Evolutionary conservation across 257 asterid genomes (phyloP).

Genomic region (Voacanga thouarsii): DNA sequence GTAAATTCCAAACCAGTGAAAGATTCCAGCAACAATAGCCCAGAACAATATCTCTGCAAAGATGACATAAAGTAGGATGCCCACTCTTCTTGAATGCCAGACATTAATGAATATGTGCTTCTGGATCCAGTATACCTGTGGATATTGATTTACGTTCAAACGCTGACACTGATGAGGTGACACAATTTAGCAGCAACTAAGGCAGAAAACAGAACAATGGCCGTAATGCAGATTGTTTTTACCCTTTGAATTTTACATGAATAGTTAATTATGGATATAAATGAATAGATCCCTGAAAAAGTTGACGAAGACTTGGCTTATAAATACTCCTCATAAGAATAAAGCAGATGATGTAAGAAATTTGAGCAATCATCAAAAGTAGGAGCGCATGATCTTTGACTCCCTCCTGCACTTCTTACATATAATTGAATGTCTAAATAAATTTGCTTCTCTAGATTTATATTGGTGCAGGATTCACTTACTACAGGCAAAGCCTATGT

Average conservation of each 20-base stretch:
- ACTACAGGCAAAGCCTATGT: neutral
- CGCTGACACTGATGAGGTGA: neutral
- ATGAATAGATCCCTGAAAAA: too few species aligned
- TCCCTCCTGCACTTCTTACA: neutral
- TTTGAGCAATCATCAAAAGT: too few species aligned
- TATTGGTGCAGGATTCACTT: neutral
- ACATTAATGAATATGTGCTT: conserved; percentile 66
- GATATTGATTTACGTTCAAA: conserved; percentile 3
- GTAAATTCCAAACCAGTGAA: conserved; percentile 52
- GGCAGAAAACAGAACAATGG: neutral
- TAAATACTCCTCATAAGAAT: too few species aligned
- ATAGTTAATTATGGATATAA: too few species aligned
- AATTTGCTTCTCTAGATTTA: neutral
- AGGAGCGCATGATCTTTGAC: neutral
- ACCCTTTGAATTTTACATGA: too few species aligned
- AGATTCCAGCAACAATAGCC: conserved; percentile 52
- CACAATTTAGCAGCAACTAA: neutral
- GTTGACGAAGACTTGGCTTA: too few species aligned
- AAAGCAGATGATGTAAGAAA: too few species aligned
- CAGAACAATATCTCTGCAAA: conserved; percentile 75
- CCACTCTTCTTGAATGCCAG: conserved; percentile 65
- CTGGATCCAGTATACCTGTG: conserved; percentile 64
- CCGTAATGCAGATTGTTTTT: neutral
- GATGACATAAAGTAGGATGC: conserved; percentile 62
- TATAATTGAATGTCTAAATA: neutral